phyloP scores from a whole-genome alignment of 2,329 filamentous ascomycete genomes.

The Colletotrichum sp. region DNA sequence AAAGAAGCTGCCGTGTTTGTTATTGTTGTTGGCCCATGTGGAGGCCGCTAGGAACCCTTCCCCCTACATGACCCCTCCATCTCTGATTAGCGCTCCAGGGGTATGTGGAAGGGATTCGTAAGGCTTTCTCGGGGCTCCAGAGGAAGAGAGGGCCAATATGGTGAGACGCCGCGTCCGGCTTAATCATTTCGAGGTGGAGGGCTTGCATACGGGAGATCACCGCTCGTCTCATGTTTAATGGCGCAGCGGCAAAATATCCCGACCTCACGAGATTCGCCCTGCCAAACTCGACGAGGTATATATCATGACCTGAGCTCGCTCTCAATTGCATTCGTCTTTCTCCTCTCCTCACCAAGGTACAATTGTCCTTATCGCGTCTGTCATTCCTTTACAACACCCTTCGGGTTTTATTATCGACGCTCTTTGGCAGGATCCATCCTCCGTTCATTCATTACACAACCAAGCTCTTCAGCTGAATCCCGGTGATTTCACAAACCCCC shows the following conservation, averaged over 20 bases:
- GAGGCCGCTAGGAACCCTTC: not conserved
- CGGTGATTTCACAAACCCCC: conserved; percentile 5
- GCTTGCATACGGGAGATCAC: conserved; percentile 20
- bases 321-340: not conserved
- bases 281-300: not conserved
- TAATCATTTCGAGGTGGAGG: conserved; percentile 13
- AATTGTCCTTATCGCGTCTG: not conserved
- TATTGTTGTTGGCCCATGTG: not conserved
- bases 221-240: conserved; percentile 17
- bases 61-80: not conserved
- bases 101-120: not conserved
- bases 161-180: not conserved
- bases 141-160: not conserved
- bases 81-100: not conserved
- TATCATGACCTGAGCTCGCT: not conserved
- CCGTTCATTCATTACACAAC: conserved; percentile 5
- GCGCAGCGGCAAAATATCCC: not conserved
- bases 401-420: conserved; percentile 8
- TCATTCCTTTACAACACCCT: conserved; percentile 12
- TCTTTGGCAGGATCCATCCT: conserved; percentile 18
- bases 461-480: not conserved
- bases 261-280: not conserved
- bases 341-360: not conserved
- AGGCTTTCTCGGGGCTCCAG: not conserved
- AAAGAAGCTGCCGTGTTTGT: not conserved